These are phyloP conservation scores for Macadamia tetraphylla DNA, from an alignment of 164 flowering plant species.

Conservation along the genomic window DNA sequence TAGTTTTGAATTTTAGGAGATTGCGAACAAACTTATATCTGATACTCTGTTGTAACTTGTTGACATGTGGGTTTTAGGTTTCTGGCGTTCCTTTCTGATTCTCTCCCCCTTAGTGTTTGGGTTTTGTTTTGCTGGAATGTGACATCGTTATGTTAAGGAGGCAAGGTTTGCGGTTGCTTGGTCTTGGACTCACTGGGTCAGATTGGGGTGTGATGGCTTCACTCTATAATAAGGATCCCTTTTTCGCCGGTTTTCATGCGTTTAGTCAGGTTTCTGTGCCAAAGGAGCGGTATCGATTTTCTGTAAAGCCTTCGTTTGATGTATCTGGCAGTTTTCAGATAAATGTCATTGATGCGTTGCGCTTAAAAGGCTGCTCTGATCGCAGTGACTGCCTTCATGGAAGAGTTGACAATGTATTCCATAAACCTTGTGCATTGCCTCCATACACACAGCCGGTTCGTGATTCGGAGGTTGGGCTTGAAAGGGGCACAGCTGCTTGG, in stretches of 20 bases:
- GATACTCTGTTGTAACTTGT: not conserved
- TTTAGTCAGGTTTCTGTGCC: conserved; percentile 2
- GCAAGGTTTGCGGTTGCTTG: conserved; percentile 14
- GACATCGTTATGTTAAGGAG: conserved; percentile 29
- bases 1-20: no score
- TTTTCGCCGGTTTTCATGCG: conserved; percentile 5
- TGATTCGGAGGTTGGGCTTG: conserved; percentile 27
- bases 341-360: conserved; percentile 10
- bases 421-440: conserved; percentile 25
- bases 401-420: conserved; percentile 8
- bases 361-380: conserved; percentile 26
- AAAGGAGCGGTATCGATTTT: conserved; percentile 3
- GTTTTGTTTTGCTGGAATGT: conserved; percentile 13
- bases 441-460: conserved; percentile 24
- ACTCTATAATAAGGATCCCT: conserved; percentile 9
- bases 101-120: not conserved
- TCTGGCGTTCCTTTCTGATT: not conserved
- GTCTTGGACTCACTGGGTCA: conserved; percentile 9
- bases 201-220: conserved; percentile 21
- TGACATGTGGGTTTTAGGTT: not conserved
- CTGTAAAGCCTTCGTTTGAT: conserved; percentile 1
- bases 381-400: conserved; percentile 4
- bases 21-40: no score
- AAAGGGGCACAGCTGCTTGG: conserved; percentile 12
- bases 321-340: conserved; percentile 4